Percentiles rank a stretch among this genome's conserved stretches.
phyloP scores from a whole-genome alignment of 495 filamentous ascomycete species.

The Aspergillus homomorphus region DNA sequence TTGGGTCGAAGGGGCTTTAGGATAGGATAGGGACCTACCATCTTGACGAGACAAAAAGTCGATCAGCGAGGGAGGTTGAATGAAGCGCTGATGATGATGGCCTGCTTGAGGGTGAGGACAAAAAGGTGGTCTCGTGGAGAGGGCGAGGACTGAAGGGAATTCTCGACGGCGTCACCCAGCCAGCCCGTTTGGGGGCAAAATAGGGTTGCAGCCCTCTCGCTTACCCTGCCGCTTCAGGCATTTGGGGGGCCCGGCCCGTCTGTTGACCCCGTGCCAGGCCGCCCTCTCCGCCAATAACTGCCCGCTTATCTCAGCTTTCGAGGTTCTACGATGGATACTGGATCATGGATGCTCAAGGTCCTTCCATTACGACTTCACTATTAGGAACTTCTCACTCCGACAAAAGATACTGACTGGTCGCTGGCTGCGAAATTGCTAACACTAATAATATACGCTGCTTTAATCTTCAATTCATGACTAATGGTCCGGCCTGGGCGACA shows the following conservation, averaged over 20 bases:
- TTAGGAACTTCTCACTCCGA: too few species aligned
- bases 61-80: conserved; percentile 50
- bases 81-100: conserved; percentile 49
- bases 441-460: conserved; percentile 15
- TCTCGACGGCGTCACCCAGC: conserved; percentile 21
- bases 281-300: conserved; percentile 27
- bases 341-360: conserved; percentile 5
- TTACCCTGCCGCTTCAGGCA: conserved; percentile 29
- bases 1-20: conserved; percentile 9
- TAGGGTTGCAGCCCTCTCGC: conserved; percentile 49
- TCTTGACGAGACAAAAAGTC: conserved; percentile 47
- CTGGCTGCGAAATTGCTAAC: conserved; percentile 15
- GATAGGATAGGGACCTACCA: conserved; percentile 33
- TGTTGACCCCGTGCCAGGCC: conserved; percentile 6
- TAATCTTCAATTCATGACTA: conserved; percentile 9
- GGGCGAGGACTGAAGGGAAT: conserved; percentile 42
- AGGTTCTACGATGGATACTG: not conserved
- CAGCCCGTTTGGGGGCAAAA: conserved; percentile 29
- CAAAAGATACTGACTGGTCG: not conserved
- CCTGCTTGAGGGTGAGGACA: conserved; percentile 40
- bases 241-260: conserved; percentile 9
- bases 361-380: not conserved
- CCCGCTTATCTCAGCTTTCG: conserved; percentile 2
- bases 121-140: conserved; percentile 36
- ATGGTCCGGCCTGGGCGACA: not conserved